Evolutionary conservation across 2,329 filamentous ascomycete genomes (phyloP).

Genomic region (Sphaceloma murrayae): DNA sequence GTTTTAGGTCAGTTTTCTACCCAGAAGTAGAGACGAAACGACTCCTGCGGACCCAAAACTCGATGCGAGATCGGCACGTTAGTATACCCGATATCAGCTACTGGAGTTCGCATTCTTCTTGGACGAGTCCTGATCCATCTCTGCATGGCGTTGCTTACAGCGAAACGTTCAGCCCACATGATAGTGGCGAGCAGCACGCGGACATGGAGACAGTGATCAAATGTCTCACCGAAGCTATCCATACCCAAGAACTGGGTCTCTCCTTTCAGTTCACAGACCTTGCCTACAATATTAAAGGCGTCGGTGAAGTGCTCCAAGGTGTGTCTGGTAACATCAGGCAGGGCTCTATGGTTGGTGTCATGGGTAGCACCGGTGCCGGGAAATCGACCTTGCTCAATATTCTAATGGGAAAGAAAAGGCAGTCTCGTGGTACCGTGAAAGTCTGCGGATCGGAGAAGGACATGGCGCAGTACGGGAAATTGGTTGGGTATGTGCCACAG

Average conservation of each 20-base stretch:
- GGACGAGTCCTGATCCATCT: background rate
- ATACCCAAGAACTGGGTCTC: slow-evolving; percentile 44
- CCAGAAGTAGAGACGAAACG: slow-evolving; percentile 3
- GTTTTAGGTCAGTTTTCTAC: slow-evolving; percentile 7
- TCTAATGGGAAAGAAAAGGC: slow-evolving; percentile 49
- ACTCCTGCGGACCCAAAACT: background rate
- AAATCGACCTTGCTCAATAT: slow-evolving; percentile 53
- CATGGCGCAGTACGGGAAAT: slow-evolving; percentile 46
- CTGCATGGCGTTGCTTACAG: slow-evolving; percentile 7
- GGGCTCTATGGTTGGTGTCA: slow-evolving; percentile 49
- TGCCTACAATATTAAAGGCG: slow-evolving; percentile 23
- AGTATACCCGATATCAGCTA: slow-evolving; percentile 26
- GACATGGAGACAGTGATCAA: slow-evolving; percentile 44
- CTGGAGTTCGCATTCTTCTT: slow-evolving; percentile 11
- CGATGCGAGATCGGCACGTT: slow-evolving; percentile 16
- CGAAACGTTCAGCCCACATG: slow-evolving; percentile 17
- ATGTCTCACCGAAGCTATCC: slow-evolving; percentile 45
- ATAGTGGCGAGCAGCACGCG: slow-evolving; percentile 26
- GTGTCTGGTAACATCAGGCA: slow-evolving; percentile 47
- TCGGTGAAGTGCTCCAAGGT: slow-evolving; percentile 40
- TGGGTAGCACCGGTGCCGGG: slow-evolving; percentile 51
- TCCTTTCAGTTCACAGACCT: slow-evolving; percentile 46
- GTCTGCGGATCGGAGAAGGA: slow-evolving; percentile 41
- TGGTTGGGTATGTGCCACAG: slow-evolving; percentile 54
- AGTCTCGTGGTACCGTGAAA: slow-evolving; percentile 42